phyloP scores from a whole-genome alignment of 306 rosid species.

The Mucuna pruriens region DNA sequence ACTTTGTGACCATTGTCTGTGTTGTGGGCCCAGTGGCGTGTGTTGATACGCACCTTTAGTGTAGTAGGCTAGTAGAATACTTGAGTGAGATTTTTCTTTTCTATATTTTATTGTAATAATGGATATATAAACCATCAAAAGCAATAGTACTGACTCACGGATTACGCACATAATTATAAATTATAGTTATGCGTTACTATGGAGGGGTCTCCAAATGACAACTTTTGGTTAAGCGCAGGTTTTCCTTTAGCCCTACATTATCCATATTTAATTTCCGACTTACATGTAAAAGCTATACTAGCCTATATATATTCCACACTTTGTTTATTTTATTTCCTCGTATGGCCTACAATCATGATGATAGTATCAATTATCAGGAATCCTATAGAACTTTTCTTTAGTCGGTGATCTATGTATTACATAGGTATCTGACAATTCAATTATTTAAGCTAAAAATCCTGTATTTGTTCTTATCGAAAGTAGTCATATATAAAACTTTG shows the following conservation, averaged over 20 bases:
- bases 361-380: conserved; percentile 43
- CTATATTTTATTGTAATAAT: background rate
- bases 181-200: conserved; percentile 9
- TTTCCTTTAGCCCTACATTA: conserved; percentile 49
- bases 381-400: conserved; percentile 39
- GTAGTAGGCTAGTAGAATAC: background rate
- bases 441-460: conserved; percentile 34
- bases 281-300: conserved; percentile 38
- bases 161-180: conserved; percentile 29
- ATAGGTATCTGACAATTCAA: conserved; percentile 1
- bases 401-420: conserved; percentile 41
- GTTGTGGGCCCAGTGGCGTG: conserved; percentile 35
- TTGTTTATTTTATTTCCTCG: conserved; percentile 39
- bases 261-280: conserved; percentile 50
- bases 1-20: conserved; percentile 19
- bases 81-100: conserved; percentile 38
- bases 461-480: conserved; percentile 51
- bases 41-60: background rate
- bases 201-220: conserved; percentile 40
- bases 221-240: conserved; percentile 44
- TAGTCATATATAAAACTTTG: conserved; percentile 34
- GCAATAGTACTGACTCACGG: conserved; percentile 34
- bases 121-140: conserved; percentile 21
- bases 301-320: conserved; percentile 37
- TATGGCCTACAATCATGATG: conserved; percentile 56